phyloP scores from a whole-genome alignment of 768 basidiomycete species.

The Fistulinella prunicolor region DNA sequence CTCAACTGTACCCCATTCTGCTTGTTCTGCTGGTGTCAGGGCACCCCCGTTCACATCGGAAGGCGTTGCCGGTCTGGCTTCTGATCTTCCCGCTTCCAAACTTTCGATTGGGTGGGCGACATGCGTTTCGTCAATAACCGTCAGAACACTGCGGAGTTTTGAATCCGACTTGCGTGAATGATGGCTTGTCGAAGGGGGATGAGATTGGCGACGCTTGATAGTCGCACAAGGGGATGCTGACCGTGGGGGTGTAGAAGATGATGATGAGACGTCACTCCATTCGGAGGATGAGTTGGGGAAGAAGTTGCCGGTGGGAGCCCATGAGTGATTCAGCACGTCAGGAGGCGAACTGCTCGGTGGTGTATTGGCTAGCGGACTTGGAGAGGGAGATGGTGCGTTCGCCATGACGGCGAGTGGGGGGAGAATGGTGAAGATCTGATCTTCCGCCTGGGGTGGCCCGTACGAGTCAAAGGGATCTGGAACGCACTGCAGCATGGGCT shows the following conservation, averaged over 20 bases:
- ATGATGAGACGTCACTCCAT: conserved; percentile 48
- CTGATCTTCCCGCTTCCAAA: conserved; percentile 15
- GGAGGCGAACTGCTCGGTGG: conserved; percentile 38
- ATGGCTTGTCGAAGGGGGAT: conserved; percentile 40
- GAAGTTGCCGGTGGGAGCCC: conserved; percentile 48
- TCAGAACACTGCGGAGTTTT: conserved; percentile 70
- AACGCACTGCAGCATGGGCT: conserved; percentile 84
- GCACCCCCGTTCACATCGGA: conserved; percentile 29
- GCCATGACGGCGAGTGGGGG: conserved; percentile 79
- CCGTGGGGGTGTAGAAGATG: conserved; percentile 43
- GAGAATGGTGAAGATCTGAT: conserved; percentile 91
- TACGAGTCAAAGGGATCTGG: conserved; percentile 95
- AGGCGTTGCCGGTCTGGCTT: conserved; percentile 24
- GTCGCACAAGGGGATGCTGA: conserved; percentile 49
- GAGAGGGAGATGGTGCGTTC: conserved; percentile 56
- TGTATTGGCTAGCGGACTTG: conserved; percentile 54
- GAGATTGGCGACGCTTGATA: conserved; percentile 49
- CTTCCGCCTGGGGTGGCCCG: conserved; percentile 81
- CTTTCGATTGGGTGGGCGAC: conserved; percentile 32
- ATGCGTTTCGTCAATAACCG: conserved; percentile 64
- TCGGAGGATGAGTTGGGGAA: conserved; percentile 53
- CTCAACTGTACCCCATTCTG: conserved; percentile 40
- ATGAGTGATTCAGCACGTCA: conserved; percentile 39
- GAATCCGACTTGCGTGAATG: conserved; percentile 55
- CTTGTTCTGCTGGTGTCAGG: conserved; percentile 24